Evolutionary conservation across 768 basidiomycete genomes (phyloP).

Genomic region (Paxillus rubicundulus): DNA sequence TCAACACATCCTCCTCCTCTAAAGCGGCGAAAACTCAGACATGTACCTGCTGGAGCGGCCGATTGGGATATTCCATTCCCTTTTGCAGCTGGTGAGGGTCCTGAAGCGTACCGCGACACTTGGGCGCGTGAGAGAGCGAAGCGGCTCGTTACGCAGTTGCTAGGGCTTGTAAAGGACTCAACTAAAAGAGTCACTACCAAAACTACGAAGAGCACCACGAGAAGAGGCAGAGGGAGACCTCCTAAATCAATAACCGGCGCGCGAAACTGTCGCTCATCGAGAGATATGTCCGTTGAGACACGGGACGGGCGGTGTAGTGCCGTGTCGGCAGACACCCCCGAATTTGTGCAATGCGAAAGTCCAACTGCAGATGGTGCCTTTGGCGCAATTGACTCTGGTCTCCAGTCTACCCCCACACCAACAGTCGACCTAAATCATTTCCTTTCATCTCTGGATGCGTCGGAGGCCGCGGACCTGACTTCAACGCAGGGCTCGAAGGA

Average conservation of each 20-base stretch:
- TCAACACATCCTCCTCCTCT: constrained; percentile 20
- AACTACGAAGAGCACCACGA: constrained; percentile 20
- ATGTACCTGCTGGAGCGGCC: constrained; percentile 74
- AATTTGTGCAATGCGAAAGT: background rate
- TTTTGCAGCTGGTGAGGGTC: constrained; percentile 68
- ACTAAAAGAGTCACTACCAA: constrained; percentile 59
- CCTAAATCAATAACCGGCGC: constrained; percentile 28
- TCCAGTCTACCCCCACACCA: background rate
- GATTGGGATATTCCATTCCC: constrained; percentile 88
- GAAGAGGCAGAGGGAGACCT: background rate
- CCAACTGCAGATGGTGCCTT: background rate
- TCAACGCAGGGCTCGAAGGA: constrained; percentile 5
- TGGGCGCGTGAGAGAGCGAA: constrained; percentile 68
- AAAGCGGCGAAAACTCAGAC: constrained; percentile 63
- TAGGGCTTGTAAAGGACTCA: constrained; percentile 58
- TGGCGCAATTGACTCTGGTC: background rate
- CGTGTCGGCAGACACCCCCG: background rate
- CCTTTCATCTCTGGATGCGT: constrained; percentile 38
- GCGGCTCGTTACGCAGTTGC: constrained; percentile 59
- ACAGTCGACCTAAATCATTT: constrained; percentile 34
- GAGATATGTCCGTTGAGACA: constrained; percentile 17
- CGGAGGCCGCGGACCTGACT: constrained; percentile 2
- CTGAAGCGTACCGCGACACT: constrained; percentile 55
- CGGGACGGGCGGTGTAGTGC: background rate
- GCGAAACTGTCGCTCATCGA: constrained; percentile 35